Base-by-base conservation (phyloP, 306 rosid species). In the Gleditsia sinensis region DNA sequence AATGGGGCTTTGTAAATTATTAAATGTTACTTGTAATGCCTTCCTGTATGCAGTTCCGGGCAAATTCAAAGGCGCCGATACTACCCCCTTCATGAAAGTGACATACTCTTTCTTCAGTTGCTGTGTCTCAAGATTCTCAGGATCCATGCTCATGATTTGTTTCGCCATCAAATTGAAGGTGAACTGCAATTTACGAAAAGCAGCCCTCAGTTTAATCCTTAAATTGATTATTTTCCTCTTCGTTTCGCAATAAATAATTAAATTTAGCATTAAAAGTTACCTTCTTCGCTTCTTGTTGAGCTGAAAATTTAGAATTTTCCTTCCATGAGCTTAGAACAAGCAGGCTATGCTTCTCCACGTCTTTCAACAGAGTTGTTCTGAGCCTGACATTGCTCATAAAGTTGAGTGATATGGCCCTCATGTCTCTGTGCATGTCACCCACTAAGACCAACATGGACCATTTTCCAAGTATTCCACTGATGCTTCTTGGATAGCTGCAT, bases 381-480 rank as follows among this genome's bases (percentile, higher is more conserved):
- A 95, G 96, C 42, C 96, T 84, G 63, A 92, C 88, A 63, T 87
- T 93, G 82, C 98, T 90, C 36, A 95, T 81, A 73, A 92, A 95
- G 57, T 95, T 95, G 61, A 95, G 91, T 0, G 99, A 87, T 20
- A 95, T 92, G 34, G 60, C 78, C 71, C 99, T 81, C 99, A 95
- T 92, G 61, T 90, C 93, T 77, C 92, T 87, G 20, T 95, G 99
- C 99, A 95, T 95, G 92, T 95, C 99, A 12, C 99, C 99, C 10
- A 92, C 99, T 2, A 92, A 49, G n/a, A 95, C 99, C 83, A 95
- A 58, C 99, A 95, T 95, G 32, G 99, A 95, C 99, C 99, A 95
- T 84, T 95, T 95, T 7, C 99, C 99, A 0, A 95, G 88, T 82
- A 95, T 92, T 23, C 98, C 99, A 23, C 96, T 96, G 57, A 95